Conservation (phyloP, 2,329 filamentous ascomycete species). For the Fusarium udum region DNA sequence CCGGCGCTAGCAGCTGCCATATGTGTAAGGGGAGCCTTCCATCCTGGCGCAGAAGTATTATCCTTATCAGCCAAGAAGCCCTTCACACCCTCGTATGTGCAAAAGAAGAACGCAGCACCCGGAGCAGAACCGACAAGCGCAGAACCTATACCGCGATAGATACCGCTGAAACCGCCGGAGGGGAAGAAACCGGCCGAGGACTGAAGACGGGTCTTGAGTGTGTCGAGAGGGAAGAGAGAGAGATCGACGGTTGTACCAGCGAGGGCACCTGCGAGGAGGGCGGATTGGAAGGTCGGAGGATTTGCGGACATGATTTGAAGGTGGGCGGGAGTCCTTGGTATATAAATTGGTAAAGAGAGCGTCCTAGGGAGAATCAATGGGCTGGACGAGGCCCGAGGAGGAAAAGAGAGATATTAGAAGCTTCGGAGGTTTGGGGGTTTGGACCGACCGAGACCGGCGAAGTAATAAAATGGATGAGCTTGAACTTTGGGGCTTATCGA, state of each 20-base stretch:
- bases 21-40: slow-evolving; percentile 63
- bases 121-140: slow-evolving; percentile 92
- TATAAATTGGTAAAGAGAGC: not conserved
- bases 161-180: slow-evolving; percentile 86
- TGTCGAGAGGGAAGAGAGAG: slow-evolving; percentile 97
- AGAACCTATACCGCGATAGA: slow-evolving; percentile 91
- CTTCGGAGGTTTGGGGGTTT: slow-evolving; percentile 30
- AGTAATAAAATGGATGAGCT: slow-evolving; percentile 27
- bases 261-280: slow-evolving; percentile 82
- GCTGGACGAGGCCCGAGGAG: slow-evolving; percentile 8
- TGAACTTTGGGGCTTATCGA: slow-evolving; percentile 38
- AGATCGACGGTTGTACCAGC: slow-evolving; percentile 97
- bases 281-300: slow-evolving; percentile 63
- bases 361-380: not conserved
- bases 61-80: slow-evolving; percentile 54
- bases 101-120: slow-evolving; percentile 96
- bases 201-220: slow-evolving; percentile 96
- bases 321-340: not conserved
- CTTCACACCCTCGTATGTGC: slow-evolving; percentile 87
- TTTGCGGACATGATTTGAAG: slow-evolving; percentile 9
- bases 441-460: slow-evolving; percentile 41
- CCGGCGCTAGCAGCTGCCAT: slow-evolving; percentile 88
- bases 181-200: slow-evolving; percentile 80
- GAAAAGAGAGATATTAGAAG: slow-evolving; percentile 8
- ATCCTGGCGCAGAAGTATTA: slow-evolving; percentile 19